Evolutionary conservation across 164 flowering plant genomes (phyloP), one percentile per base, ranked within the genome.

Genomic region (Chimonanthus praecox): DNA sequence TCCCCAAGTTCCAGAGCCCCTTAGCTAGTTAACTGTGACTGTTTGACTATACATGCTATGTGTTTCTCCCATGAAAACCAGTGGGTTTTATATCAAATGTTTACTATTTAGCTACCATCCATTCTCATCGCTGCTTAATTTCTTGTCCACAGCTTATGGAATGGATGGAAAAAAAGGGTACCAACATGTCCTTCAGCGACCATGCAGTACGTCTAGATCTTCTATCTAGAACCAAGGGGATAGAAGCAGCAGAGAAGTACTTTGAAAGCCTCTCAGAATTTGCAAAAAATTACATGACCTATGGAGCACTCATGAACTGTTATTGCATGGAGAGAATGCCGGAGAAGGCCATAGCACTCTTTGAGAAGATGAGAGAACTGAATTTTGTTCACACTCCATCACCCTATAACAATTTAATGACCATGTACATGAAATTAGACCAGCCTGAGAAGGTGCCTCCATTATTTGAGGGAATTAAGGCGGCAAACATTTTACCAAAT

Each of bases 91-190:
- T 33, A 33, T 33, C 33, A 33, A 33, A 33, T 33, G 33, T 33
- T 33, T 33, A 33, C 33, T 33, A 33, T 33, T 33, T 33, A 33
- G 33, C 33, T 33, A 33, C 0, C 33, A 33, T 33, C 16, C 60
- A 13, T 63, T 63, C 66, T 21, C 18, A 49, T 33, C 49, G 3
- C 13, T 69, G 54, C 61, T 70, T 49, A 5, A 2, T 71, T 70
- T 44, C 16, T 78, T 47, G 64, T 62, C 63, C 78, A 71, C 86
- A 92, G 97, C 73, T 90, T 43, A 58, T 85, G 76, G 92, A 89
- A 21, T 92, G 96, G 97, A 89, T 92, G 92, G 88, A 89, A 67
- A 80, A 47, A 13, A 79, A 85, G 78, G 79, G 80, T 10, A 74
- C 77, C 15, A 75, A 82, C 15, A 80, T 84, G 54, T 63, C 83